These are phyloP conservation scores for Rhizoctonia solani DNA, from an alignment of 1,284 basidiomycete genomes.

Conservation along the genomic window DNA sequence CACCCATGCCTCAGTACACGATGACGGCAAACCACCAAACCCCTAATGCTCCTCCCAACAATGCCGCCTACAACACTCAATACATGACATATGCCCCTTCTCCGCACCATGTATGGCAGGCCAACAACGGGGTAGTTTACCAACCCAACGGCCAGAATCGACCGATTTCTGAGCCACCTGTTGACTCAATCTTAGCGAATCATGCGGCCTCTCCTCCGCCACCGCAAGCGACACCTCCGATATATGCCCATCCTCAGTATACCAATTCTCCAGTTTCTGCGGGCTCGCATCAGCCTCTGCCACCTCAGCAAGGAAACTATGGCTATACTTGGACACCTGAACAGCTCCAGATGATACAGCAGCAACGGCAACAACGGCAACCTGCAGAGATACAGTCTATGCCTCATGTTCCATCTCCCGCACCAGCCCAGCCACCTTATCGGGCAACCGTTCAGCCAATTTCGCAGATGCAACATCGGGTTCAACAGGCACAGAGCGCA, in stretches of 20 bases:
- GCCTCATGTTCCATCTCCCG: background rate
- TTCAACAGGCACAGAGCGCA: conserved; percentile 20
- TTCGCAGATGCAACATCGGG: background rate
- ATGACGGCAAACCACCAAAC: background rate
- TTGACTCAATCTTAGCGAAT: conserved; percentile 6
- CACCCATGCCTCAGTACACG: conserved; percentile 13
- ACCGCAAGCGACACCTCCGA: conserved; percentile 16
- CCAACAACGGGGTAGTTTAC: conserved; percentile 16
- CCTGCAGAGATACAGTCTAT: background rate
- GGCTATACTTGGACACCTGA: conserved; percentile 38
- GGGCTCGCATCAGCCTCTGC: conserved; percentile 41
- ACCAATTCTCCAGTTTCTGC: background rate
- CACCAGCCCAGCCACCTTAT: background rate
- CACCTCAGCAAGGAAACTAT: conserved; percentile 41
- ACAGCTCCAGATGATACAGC: conserved; percentile 16
- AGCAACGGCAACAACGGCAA: conserved; percentile 34
- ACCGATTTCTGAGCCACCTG: conserved; percentile 5
- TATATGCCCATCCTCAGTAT: conserved; percentile 23
- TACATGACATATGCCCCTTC: conserved; percentile 8
- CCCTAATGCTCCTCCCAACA: background rate
- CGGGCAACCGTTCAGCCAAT: background rate
- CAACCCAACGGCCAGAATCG: conserved; percentile 11
- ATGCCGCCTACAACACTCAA: background rate
- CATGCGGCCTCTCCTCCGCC: conserved; percentile 4
- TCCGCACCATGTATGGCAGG: conserved; percentile 16